A percentile compares a stretch with the other conserved stretches of the same genome.
These are phyloP conservation scores for Cymbopogon citratus DNA, from an alignment of 176 grass and related monocot species.

Conservation along the genomic window DNA sequence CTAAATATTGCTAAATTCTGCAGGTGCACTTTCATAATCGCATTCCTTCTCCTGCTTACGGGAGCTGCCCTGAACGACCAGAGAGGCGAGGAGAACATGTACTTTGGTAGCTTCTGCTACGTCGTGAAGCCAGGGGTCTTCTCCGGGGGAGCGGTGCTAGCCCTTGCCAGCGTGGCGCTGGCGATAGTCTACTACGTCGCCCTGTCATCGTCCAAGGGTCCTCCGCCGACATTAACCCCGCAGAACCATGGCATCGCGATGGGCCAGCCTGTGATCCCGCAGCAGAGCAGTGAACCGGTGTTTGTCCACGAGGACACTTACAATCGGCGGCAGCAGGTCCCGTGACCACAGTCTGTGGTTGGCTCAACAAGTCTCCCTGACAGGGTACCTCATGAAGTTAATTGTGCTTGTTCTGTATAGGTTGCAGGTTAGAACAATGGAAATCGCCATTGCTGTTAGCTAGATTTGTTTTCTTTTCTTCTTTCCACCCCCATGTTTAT, in stretches of 20 bases:
- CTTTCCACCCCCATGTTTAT: background rate
- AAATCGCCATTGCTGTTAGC: slow-evolving; percentile 18
- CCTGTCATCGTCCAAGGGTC: slow-evolving; percentile 45
- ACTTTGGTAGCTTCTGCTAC: slow-evolving; percentile 83
- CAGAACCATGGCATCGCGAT: slow-evolving; percentile 70
- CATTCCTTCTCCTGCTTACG: slow-evolving; percentile 80
- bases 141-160: slow-evolving; percentile 70
- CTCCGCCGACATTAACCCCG: slow-evolving; percentile 20
- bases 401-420: slow-evolving; percentile 42
- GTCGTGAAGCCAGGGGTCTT: slow-evolving; percentile 92
- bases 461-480: background rate
- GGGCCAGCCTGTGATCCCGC: slow-evolving; percentile 80
- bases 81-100: slow-evolving; percentile 80
- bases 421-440: slow-evolving; percentile 35
- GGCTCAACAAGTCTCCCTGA: background rate
- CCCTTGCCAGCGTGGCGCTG: slow-evolving; percentile 76
- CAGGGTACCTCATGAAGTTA: background rate
- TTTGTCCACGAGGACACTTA: slow-evolving; percentile 98
- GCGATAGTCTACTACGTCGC: slow-evolving; percentile 85
- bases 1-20: background rate
- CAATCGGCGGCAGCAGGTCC: slow-evolving; percentile 73
- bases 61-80: slow-evolving; percentile 88
- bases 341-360: slow-evolving; percentile 23
- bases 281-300: slow-evolving; percentile 59
- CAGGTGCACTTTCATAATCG: slow-evolving; percentile 85